phyloP scores from a whole-genome alignment of 164 flowering plant species.

The Warburgia ugandensis region DNA sequence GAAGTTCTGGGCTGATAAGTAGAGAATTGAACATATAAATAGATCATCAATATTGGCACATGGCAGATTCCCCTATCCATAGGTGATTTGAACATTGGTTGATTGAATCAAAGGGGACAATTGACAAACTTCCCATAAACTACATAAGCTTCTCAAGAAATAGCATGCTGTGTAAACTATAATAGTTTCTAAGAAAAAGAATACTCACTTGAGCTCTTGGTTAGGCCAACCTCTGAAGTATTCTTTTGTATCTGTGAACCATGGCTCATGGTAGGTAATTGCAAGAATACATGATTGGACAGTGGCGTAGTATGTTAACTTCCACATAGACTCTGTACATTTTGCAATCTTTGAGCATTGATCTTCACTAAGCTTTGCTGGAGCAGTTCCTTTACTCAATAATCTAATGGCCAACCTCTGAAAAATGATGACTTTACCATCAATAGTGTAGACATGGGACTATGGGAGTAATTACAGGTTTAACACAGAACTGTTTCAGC shows the following conservation, averaged over 20 bases:
- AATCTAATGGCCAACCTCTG: constrained; percentile 70
- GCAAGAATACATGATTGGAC: constrained; percentile 49
- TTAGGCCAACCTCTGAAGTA: constrained; percentile 85
- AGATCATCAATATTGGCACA: background rate
- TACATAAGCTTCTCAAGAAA: background rate
- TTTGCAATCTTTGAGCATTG: constrained; percentile 54
- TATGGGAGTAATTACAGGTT: no score
- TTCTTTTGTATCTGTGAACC: constrained; percentile 53
- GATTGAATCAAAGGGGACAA: background rate
- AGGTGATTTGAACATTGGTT: no score
- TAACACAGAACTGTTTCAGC: no score
- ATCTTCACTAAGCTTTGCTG: constrained; percentile 32
- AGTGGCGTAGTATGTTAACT: constrained; percentile 64
- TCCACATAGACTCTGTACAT: constrained; percentile 93
- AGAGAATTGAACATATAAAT: background rate
- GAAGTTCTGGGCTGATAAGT: background rate
- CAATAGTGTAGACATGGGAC: no score
- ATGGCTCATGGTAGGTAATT: constrained; percentile 52
- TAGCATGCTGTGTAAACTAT: background rate
- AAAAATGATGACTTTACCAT: no score
- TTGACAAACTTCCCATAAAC: background rate
- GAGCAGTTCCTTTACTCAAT: constrained; percentile 29
- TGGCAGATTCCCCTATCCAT: no score
- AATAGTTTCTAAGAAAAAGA: background rate
- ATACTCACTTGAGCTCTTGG: constrained; percentile 74